Evolutionary conservation across 2,329 filamentous ascomycete species (phyloP), one percentile per base, ranked within the genome.

Genomic region (Xylariaceae sp.): DNA sequence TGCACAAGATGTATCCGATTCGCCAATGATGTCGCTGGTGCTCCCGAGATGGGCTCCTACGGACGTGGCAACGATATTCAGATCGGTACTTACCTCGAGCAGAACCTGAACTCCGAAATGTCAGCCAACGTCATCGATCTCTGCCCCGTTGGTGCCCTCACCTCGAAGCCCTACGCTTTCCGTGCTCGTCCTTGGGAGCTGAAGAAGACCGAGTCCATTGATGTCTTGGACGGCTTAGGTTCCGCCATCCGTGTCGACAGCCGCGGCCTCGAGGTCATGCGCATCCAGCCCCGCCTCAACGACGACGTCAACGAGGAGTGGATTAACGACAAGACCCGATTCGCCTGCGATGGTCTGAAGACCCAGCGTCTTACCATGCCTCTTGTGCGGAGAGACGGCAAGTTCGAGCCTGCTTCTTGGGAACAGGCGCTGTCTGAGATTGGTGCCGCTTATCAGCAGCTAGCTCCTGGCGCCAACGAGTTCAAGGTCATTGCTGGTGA

Each of bases 271-370:
- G 91, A 97, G 72, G 92, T 98, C 41, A 95, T 98, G 91, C 85
- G 93, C 59, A 79, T 98, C 49, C 66, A 96, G 14, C 93, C 93
- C 48, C 82, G 93, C 60, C 77, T 98, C 50, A 98, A 98, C 67
- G 93, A 98, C 65, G 91, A 97, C 61, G 83, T 98, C 60, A 98
- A 98, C 68, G 93, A 98, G 74, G 93, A 98, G 70, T 98, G 93
- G 93, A 97, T 98, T 68, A 93, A 97, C 70, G 93, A 98, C 75
- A 98, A 97, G 79, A 85, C 89, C 33, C 83, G 93, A 55, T 98
- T 97, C 67, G 92, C 93, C 34, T 95, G 91, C 66, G 93, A 98
- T 66, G 93, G 93, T 40, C 77, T 98, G 55, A 95, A 91, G 80
- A 97, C 92, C 37, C 93, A 98, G 71, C 83, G 93, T 64, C 76